phyloP scores from a whole-genome alignment of 805 yeast species.

The Kuraishia floccosa region DNA sequence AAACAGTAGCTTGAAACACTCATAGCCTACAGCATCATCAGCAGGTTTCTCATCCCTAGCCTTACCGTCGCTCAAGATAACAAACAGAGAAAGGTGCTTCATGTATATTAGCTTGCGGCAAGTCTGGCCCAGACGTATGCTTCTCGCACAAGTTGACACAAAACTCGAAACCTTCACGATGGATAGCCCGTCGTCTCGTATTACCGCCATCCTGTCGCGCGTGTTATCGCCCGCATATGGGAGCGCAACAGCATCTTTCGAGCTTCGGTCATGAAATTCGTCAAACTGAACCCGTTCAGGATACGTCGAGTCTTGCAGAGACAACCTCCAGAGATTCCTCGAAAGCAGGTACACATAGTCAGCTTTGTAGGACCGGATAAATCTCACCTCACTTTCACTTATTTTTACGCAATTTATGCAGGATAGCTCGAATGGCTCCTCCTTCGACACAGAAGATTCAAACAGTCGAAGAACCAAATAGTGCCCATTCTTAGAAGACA shows the following conservation, averaged over 20 bases:
- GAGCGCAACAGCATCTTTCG: constrained; percentile 8
- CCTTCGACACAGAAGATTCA: no score
- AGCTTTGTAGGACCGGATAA: no score
- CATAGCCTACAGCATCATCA: neutral
- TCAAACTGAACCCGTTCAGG: constrained; percentile 15
- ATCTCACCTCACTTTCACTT: neutral
- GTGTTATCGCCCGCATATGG: neutral
- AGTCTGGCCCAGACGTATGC: neutral
- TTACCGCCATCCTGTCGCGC: neutral
- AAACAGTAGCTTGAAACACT: constrained; percentile 12
- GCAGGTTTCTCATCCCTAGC: neutral
- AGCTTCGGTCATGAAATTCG: constrained; percentile 12
- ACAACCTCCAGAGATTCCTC: constrained; percentile 16
- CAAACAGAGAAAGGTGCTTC: neutral
- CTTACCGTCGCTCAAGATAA: neutral
- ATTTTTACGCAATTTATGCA: neutral
- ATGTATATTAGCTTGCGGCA: constrained; percentile 1
- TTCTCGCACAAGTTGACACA: neutral
- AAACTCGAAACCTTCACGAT: neutral
- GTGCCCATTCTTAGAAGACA: no score
- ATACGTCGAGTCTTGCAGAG: constrained; percentile 9
- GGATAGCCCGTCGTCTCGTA: neutral
- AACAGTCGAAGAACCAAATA: no score
- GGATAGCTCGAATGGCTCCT: neutral
- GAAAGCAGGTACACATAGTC: constrained; percentile 10